Evolutionary conservation across 345 rosid species (phyloP), one percentile per base, ranked within the genome.

Genomic region (Hevea brasiliensis): DNA sequence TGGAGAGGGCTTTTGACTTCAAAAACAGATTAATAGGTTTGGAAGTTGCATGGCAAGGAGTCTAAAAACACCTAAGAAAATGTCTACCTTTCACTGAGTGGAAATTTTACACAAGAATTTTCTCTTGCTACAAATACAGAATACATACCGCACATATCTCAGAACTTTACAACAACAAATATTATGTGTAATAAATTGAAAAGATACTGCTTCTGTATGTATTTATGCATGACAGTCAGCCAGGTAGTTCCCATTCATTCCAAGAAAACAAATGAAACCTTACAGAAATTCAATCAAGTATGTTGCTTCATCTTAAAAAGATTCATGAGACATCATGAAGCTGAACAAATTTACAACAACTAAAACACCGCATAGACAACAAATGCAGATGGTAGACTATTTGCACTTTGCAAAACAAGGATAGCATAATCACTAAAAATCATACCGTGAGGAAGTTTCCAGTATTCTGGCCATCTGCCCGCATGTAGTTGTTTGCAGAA

Each of bases 371-470:
- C 26, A 29, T 51, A 47, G 63, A 45, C 18, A 67, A 68, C 29
- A 37, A 17, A 50, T 21, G 18, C 20, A 57, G 57, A 41, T n/a
- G 67, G 11, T 3, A 71, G 32, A 54, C 21, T 29, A 27, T 51
- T 32, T 29, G 27, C 41, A 56, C 67, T 41, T 24, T 61, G 6
- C 27, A 64, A 50, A 67, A 68, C 37, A 20, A 17, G 18, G 60
- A 55, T 18, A 27, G 7, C 18, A 65, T 9, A 37, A 66, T 21
- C 15, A 48, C 21, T 8, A 20, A 45, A 54, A 48, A 64, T 32
- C 61, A 70, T 84, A 92, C 97, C 85, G 90, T 89, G 81, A 92
- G 72, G 83, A 92, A 89, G 86, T 88, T 92, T 81, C 95, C 89
- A 47, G 90, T 76, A 81, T 92, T 92, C 84, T 90, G 97, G 57